These are phyloP conservation scores for Neurospora terricola DNA, from an alignment of 495 filamentous ascomycete species.

Conservation along the genomic window DNA sequence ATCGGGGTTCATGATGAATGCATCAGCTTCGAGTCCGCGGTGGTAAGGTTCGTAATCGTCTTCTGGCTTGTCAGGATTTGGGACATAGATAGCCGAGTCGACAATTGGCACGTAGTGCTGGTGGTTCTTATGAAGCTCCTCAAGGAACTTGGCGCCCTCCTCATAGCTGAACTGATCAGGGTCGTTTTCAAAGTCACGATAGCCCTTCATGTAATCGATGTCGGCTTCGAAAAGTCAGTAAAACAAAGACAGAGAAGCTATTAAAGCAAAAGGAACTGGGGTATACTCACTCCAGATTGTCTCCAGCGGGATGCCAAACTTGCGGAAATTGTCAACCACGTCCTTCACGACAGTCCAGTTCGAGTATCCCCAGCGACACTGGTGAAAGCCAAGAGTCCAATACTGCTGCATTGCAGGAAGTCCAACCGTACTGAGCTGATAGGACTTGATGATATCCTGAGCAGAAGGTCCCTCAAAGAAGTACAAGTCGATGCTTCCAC, in stretches of 20 bases:
- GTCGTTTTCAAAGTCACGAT: slow-evolving; percentile 66
- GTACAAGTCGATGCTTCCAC: slow-evolving; percentile 75
- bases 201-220: slow-evolving; percentile 70
- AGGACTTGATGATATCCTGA: slow-evolving; percentile 58
- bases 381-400: slow-evolving; percentile 78
- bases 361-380: slow-evolving; percentile 74
- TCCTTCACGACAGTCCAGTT: slow-evolving; percentile 66
- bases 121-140: slow-evolving; percentile 50
- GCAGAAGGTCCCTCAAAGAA: slow-evolving; percentile 69
- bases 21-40: slow-evolving; percentile 51
- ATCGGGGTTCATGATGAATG: slow-evolving; percentile 61
- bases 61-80: slow-evolving; percentile 58
- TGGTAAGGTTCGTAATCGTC: slow-evolving; percentile 64
- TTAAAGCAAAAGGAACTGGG: neutral
- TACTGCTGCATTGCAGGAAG: slow-evolving; percentile 79
- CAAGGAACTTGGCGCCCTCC: slow-evolving; percentile 56
- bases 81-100: slow-evolving; percentile 72
- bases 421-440: slow-evolving; percentile 58
- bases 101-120: slow-evolving; percentile 78
- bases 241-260: slow-evolving; percentile 32
- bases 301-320: slow-evolving; percentile 68
- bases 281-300: slow-evolving; percentile 52
- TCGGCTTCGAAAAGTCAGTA: slow-evolving; percentile 49
- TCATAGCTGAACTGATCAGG: slow-evolving; percentile 52
- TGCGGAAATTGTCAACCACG: slow-evolving; percentile 67